Conservation (phyloP, 129 eudicot species). For the Oenanthe sinensis region DNA sequence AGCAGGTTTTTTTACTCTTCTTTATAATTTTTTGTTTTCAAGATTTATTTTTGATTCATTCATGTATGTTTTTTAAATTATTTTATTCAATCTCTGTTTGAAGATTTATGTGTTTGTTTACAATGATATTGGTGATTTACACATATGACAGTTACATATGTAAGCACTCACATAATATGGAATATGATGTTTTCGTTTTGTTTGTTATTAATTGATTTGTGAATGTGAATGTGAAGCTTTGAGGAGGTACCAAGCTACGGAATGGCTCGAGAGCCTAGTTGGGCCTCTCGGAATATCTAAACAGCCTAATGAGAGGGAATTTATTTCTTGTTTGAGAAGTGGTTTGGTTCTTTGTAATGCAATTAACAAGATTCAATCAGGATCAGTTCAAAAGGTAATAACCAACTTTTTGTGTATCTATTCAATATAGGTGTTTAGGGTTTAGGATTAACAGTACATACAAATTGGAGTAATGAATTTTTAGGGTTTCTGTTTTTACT, state of each 20-base stretch:
- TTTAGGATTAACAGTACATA: background rate
- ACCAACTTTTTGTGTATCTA: background rate
- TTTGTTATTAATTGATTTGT: background rate
- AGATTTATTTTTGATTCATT: background rate
- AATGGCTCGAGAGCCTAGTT: constrained; percentile 75
- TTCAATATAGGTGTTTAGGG: background rate
- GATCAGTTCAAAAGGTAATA: constrained; percentile 77
- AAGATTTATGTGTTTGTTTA: background rate
- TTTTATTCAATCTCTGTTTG: background rate
- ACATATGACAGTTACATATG: background rate
- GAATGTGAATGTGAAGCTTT: constrained; percentile 37
- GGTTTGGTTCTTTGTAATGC: constrained; percentile 81
- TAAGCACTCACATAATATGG: background rate
- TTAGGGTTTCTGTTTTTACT: background rate
- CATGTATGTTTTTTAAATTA: background rate
- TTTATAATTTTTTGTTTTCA: background rate
- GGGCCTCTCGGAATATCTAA: constrained; percentile 68
- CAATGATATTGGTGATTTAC: background rate
- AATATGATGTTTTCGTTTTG: background rate
- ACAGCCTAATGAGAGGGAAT: constrained; percentile 65
- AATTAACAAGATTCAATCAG: constrained; percentile 83
- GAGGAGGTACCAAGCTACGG: constrained; percentile 73
- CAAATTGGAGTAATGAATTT: background rate
- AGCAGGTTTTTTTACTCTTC: constrained; percentile 39
- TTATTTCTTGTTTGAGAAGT: constrained; percentile 86